These are phyloP conservation scores for Pichia kudriavzevii DNA, from an alignment of 1,139 yeast genomes.

Conservation along the genomic window DNA sequence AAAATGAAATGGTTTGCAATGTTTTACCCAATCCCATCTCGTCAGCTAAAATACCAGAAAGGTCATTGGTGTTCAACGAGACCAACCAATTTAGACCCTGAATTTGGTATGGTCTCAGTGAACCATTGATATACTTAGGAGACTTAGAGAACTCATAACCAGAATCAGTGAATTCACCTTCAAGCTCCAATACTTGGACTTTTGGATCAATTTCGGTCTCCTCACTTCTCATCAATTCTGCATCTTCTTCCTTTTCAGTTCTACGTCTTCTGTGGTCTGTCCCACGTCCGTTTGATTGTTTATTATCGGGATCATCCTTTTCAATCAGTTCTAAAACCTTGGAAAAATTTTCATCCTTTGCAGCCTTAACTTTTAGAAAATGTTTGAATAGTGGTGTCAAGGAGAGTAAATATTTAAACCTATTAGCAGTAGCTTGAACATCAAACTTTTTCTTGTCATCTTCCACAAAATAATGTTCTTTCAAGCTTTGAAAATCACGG, in stretches of 20 bases:
- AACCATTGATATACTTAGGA: slow-evolving; percentile 59
- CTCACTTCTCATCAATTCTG: slow-evolving; percentile 30
- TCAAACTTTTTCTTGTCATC: slow-evolving; percentile 43
- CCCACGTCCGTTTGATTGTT: background rate
- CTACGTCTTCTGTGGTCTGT: slow-evolving; percentile 24
- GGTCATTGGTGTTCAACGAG: slow-evolving; percentile 70
- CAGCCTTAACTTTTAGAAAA: slow-evolving; percentile 60
- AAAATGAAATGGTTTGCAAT: slow-evolving; percentile 79
- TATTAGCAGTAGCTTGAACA: slow-evolving; percentile 47
- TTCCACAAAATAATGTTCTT: slow-evolving; percentile 36
- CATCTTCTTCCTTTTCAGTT: slow-evolving; percentile 53
- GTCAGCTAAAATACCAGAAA: slow-evolving; percentile 91
- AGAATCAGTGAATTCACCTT: slow-evolving; percentile 43
- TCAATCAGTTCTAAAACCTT: slow-evolving; percentile 40
- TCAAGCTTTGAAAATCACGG: background rate
- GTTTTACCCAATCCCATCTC: slow-evolving; percentile 99
- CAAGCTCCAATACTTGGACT: slow-evolving; percentile 27
- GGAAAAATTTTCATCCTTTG: slow-evolving; percentile 51
- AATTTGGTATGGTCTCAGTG: slow-evolving; percentile 72
- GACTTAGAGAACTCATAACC: slow-evolving; percentile 55
- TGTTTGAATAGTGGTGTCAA: slow-evolving; percentile 62
- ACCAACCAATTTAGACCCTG: slow-evolving; percentile 93
- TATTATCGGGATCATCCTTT: slow-evolving; percentile 8
- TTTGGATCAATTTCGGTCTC: slow-evolving; percentile 40
- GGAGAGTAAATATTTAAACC: slow-evolving; percentile 61